A percentile compares a stretch with the other conserved stretches of the same genome.
Conservation (phyloP, 306 rosid species). For the Gastrolobium bilobum region DNA sequence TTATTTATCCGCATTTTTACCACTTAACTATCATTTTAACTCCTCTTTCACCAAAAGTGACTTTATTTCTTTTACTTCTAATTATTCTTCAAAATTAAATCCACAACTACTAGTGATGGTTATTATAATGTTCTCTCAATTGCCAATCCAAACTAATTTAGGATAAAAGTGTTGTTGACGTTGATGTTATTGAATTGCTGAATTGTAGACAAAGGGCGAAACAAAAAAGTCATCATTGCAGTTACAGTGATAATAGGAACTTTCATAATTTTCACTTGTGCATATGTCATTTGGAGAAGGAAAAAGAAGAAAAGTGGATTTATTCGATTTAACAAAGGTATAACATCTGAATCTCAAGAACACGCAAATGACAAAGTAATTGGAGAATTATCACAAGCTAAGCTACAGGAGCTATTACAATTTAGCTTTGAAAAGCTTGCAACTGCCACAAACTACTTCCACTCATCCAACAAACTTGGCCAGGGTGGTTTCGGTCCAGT, state of each 20-base stretch:
- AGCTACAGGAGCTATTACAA: constrained; percentile 34
- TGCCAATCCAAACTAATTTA: too few species aligned
- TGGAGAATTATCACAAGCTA: constrained; percentile 35
- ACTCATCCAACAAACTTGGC: constrained; percentile 47
- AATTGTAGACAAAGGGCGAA: not conserved
- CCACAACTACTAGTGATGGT: too few species aligned
- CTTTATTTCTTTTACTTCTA: too few species aligned
- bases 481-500: constrained; percentile 52
- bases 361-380: not conserved
- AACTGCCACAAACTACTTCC: constrained; percentile 58
- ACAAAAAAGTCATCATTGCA: constrained; percentile 1
- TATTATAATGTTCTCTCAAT: too few species aligned
- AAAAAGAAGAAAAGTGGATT: not conserved
- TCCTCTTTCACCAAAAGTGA: too few species aligned
- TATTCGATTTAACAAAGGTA: not conserved
- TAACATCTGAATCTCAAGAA: not conserved
- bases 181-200: too few species aligned
- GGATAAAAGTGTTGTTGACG: too few species aligned
- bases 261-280: not conserved
- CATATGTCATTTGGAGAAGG: constrained; percentile 31
- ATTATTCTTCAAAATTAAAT: too few species aligned
- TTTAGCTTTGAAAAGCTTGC: constrained; percentile 40
- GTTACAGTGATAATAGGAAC: constrained; percentile 21
- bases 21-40: too few species aligned
- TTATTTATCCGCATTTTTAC: too few species aligned